Percentiles rank a stretch among this genome's conserved stretches.
phyloP scores from a whole-genome alignment of 2,329 filamentous ascomycete species.

The Penicillium griseofulvum region DNA sequence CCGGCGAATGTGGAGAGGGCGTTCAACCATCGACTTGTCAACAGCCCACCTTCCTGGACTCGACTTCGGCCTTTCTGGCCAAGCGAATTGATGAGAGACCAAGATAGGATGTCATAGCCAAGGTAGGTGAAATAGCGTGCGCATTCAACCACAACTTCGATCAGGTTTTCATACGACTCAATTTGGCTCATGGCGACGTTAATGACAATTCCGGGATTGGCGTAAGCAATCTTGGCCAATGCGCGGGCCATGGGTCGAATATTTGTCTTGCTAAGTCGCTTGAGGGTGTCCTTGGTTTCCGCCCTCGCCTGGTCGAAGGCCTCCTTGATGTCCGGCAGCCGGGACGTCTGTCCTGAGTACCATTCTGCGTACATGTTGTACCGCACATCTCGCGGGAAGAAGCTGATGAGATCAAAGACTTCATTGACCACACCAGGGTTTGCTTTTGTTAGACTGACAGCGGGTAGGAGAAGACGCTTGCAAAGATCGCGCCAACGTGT shows the following conservation, averaged over 20 bases:
- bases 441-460: slow-evolving; percentile 78
- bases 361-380: slow-evolving; percentile 93
- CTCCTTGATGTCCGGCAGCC: slow-evolving; percentile 70
- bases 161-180: slow-evolving; percentile 91
- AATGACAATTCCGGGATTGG: slow-evolving; percentile 89
- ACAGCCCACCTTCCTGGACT: slow-evolving; percentile 63
- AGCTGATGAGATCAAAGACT: slow-evolving; percentile 76
- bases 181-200: slow-evolving; percentile 84
- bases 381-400: slow-evolving; percentile 71
- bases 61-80: slow-evolving; percentile 57
- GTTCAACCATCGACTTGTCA: slow-evolving; percentile 89
- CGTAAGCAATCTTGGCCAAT: slow-evolving; percentile 86
- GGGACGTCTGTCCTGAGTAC: slow-evolving; percentile 76
- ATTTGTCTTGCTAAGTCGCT: slow-evolving; percentile 85
- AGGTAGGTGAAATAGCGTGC: slow-evolving; percentile 90
- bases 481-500: slow-evolving; percentile 82
- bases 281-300: slow-evolving; percentile 82
- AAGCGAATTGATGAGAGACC: slow-evolving; percentile 78
- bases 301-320: slow-evolving; percentile 74
- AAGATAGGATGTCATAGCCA: slow-evolving; percentile 89
- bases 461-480: slow-evolving; percentile 79
- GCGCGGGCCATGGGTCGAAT: slow-evolving; percentile 80
- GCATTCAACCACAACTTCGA: slow-evolving; percentile 91
- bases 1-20: slow-evolving; percentile 88
- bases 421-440: slow-evolving; percentile 84